Evolutionary conservation across 2,329 filamentous ascomycete genomes (phyloP).

Genomic region (Trichoderma arundinaceum): DNA sequence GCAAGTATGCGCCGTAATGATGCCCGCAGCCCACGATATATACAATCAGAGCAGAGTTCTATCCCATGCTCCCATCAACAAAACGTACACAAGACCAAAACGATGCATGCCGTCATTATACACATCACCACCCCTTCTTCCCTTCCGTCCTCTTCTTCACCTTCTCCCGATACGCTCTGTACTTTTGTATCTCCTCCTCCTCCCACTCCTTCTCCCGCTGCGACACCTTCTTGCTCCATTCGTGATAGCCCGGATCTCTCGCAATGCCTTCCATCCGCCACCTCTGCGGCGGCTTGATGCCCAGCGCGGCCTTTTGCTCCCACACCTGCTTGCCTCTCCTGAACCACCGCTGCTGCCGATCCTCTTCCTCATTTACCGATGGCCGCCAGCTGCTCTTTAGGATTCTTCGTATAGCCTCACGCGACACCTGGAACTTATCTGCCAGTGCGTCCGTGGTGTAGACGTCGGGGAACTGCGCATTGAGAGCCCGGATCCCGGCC

Average conservation of each 20-base stretch:
- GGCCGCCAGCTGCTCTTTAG: slow-evolving; percentile 79
- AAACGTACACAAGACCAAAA: background rate
- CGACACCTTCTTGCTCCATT: slow-evolving; percentile 41
- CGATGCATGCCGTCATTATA: no score
- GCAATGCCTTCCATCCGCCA: slow-evolving; percentile 64
- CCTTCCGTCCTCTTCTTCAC: slow-evolving; percentile 26
- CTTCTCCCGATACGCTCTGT: slow-evolving; percentile 37
- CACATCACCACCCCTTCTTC: background rate
- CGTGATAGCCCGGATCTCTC: slow-evolving; percentile 52
- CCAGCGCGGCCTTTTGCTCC: slow-evolving; percentile 63
- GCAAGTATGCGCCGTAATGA: background rate
- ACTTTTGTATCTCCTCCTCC: slow-evolving; percentile 40
- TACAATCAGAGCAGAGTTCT: background rate
- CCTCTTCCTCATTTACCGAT: slow-evolving; percentile 60
- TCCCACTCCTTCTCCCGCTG: slow-evolving; percentile 41
- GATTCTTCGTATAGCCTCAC: slow-evolving; percentile 86
- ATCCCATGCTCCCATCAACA: background rate
- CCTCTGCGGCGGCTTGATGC: slow-evolving; percentile 64
- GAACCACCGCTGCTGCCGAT: slow-evolving; percentile 66
- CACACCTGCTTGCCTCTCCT: slow-evolving; percentile 65
- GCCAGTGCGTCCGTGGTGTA: slow-evolving; percentile 79
- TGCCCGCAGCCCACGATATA: background rate
- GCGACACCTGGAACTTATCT: slow-evolving; percentile 80
- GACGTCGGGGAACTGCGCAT: slow-evolving; percentile 74
- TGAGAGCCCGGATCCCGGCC: slow-evolving; percentile 84